Conservation (phyloP, 2,329 filamentous ascomycete genomes). For the Dactylonectria estremocensis region DNA sequence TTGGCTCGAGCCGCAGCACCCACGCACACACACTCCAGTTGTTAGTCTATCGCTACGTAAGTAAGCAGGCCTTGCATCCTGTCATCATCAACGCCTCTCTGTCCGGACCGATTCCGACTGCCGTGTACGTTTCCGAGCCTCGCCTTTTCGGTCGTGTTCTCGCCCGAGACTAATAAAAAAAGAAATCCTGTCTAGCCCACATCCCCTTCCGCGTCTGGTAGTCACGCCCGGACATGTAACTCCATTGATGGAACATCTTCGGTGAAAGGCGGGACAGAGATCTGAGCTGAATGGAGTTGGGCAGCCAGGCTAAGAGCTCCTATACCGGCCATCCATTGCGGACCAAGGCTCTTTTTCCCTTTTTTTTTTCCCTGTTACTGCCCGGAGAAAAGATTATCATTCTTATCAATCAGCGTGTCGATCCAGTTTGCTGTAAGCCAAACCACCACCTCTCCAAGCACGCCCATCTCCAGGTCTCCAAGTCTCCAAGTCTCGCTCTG, state of each 20-base stretch:
- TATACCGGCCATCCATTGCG: constrained; percentile 25
- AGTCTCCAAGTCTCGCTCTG: not conserved
- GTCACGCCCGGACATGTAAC: constrained; percentile 20
- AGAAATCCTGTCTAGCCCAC: constrained; percentile 4
- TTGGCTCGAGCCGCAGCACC: too few species aligned
- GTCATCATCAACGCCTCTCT: constrained; percentile 26
- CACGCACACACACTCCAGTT: too few species aligned
- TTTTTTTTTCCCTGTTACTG: not conserved
- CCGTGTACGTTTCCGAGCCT: constrained; percentile 19
- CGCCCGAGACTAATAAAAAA: constrained; percentile 22
- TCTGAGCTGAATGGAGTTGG: not conserved
- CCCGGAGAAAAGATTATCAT: constrained; percentile 16
- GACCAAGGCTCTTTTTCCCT: constrained; percentile 12
- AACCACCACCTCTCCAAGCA: not conserved
- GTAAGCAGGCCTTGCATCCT: constrained; percentile 6
- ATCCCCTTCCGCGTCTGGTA: not conserved
- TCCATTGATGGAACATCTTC: constrained; percentile 6
- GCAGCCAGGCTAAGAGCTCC: constrained; percentile 7
- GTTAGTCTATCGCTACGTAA: not conserved
- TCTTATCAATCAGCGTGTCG: constrained; percentile 24
- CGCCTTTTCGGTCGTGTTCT: constrained; percentile 14
- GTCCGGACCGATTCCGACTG: constrained; percentile 30
- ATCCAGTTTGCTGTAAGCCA: not conserved
- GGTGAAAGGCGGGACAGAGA: constrained; percentile 4
- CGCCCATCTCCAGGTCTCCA: not conserved